phyloP scores from a whole-genome alignment of 345 rosid genomes.

The Camelina neglecta region DNA sequence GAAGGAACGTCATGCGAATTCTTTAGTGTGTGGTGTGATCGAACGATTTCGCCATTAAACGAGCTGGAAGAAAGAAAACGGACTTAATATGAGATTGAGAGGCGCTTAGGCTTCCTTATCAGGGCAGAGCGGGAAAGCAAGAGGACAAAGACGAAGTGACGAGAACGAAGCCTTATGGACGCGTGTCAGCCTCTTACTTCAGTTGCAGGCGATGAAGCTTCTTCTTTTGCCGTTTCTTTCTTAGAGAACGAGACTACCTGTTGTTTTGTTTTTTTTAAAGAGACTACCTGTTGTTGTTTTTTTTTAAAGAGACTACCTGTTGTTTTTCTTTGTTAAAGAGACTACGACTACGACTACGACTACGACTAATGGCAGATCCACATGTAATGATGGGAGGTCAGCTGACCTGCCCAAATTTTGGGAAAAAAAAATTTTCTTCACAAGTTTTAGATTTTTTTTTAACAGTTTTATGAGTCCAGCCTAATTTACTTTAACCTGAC shows the following conservation, averaged over 20 bases:
- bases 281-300: too few relatives aligned
- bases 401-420: too few relatives aligned
- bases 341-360: too few relatives aligned
- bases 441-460: too few relatives aligned
- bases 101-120: constrained; percentile 23
- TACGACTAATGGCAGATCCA: too few relatives aligned
- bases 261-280: too few relatives aligned
- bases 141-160: constrained; percentile 38
- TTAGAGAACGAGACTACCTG: constrained; percentile 11
- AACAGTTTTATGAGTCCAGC: too few relatives aligned
- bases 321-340: too few relatives aligned
- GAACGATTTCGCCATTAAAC: constrained; percentile 32
- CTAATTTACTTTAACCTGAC: too few relatives aligned
- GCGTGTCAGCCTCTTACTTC: constrained; percentile 30
- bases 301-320: too few relatives aligned
- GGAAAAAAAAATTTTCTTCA: too few relatives aligned
- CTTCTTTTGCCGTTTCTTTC: constrained; percentile 31
- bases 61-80: constrained; percentile 23
- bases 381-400: too few relatives aligned
- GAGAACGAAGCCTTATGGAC: constrained; percentile 21
- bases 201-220: background rate
- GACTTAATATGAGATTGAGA: background rate
- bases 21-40: background rate
- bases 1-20: constrained; percentile 51
- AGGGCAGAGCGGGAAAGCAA: constrained; percentile 47